These are phyloP conservation scores for Candida caryicola DNA, from an alignment of 805 yeast species.

Conservation along the genomic window DNA sequence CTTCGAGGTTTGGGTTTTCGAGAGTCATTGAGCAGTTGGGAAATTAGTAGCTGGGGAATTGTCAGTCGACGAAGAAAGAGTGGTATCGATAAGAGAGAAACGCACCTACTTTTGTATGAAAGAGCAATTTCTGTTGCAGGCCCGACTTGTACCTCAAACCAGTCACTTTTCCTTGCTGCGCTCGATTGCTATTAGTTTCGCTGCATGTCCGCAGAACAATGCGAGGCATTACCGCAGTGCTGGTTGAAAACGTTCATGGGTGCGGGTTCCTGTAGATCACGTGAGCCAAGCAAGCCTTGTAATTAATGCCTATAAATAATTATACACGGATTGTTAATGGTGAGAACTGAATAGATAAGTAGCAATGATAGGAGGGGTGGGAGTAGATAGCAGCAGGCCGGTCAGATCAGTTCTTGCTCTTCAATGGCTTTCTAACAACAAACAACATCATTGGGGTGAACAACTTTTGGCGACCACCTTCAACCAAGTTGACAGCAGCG, in stretches of 20 bases:
- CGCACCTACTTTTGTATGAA: too few relatives aligned
- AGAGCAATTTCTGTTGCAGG: not conserved
- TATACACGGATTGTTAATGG: too few relatives aligned
- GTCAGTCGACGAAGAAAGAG: too few relatives aligned
- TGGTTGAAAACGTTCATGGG: too few relatives aligned
- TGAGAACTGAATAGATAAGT: too few relatives aligned
- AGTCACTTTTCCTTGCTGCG: too few relatives aligned
- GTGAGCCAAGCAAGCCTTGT: not conserved
- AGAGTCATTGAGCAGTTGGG: conserved; percentile 3
- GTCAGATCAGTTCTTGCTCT: conserved; percentile 12
- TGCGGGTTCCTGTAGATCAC: not conserved
- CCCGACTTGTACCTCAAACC: not conserved
- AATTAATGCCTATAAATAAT: not conserved
- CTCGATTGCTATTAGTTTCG: too few relatives aligned
- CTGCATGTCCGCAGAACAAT: not conserved
- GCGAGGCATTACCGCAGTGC: not conserved
- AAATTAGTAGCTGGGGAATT: too few relatives aligned
- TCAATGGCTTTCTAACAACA: conserved; percentile 76
- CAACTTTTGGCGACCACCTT: conserved; percentile 84
- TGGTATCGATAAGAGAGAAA: too few relatives aligned
- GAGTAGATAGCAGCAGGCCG: too few relatives aligned
- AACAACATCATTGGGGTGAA: conserved; percentile 98
- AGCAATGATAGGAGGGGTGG: too few relatives aligned
- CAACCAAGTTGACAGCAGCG: conserved; percentile 93
- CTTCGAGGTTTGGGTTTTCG: conserved; percentile 36